These are phyloP conservation scores for Xylaria palmicola DNA, from an alignment of 495 filamentous ascomycete genomes.

Conservation along the genomic window DNA sequence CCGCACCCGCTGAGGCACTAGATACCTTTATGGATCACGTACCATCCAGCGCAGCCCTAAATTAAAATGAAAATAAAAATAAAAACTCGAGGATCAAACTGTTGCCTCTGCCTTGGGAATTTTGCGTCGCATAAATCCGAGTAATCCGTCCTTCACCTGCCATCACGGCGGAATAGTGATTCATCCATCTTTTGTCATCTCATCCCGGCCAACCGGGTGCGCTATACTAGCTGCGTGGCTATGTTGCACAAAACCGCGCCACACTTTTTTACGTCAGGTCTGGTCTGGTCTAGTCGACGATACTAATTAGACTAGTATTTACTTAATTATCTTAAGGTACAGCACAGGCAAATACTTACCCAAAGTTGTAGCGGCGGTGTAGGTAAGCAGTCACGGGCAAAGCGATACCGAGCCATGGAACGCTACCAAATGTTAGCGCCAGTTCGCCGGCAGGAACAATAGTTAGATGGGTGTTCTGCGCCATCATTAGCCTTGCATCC, in stretches of 20 bases:
- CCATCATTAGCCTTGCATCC: slow-evolving; percentile 9
- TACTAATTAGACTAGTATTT: not conserved
- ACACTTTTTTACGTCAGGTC: not conserved
- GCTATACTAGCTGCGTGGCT: slow-evolving; percentile 1
- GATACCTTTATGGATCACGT: no score
- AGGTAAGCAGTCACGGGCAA: not conserved
- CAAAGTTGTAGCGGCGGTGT: no score
- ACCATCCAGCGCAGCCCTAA: not conserved
- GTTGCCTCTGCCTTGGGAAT: not conserved
- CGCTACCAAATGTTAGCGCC: not conserved
- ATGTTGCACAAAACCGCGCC: slow-evolving; percentile 5
- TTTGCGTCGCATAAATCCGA: not conserved
- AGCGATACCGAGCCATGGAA: not conserved
- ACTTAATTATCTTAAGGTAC: no score
- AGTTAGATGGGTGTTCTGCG: not conserved
- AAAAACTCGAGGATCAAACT: not conserved
- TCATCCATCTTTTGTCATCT: not conserved
- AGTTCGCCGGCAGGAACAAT: no score
- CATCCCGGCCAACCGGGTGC: not conserved
- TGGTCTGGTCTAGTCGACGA: not conserved
- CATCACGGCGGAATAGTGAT: not conserved
- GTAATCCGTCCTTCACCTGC: not conserved
- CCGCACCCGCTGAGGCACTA: no score
- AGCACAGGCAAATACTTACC: no score
- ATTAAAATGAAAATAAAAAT: not conserved